Base-by-base conservation (phyloP, 1,284 basidiomycete genomes). In the Trichosporon sp. region DNA sequence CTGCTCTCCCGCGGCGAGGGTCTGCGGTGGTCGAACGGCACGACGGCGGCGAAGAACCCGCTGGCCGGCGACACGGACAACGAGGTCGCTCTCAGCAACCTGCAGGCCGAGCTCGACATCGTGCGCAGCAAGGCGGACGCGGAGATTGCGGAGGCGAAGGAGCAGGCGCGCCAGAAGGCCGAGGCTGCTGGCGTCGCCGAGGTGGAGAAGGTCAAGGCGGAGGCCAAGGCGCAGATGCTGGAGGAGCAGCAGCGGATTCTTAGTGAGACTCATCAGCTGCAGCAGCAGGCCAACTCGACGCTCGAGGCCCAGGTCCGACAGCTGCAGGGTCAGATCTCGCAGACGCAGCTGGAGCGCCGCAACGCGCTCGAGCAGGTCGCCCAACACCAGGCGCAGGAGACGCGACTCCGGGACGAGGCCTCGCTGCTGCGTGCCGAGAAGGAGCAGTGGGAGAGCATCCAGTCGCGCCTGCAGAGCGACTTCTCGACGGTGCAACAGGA, bases 391-490 rank as follows among this genome's bases (percentile, higher is more conserved):
- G 83, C 82, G 87, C 88, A 85, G 86, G 87, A 90, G 31, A 92
- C 94, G 70, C 89, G 91, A 69, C 84, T 93, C 44, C 88, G 92
- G 6, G 93, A 91, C 74, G 94, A 97, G 77, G 88, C 87, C 70
- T 90, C 92, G 0, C 93, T 91, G 75, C 86, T 96, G 34, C 88
- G 90, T 32, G 93, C 93, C 0, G 95, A 98, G 86, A 94, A 93
- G 85, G 91, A 90, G 76, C 91, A 95, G 53, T 93, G 91, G 91
- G 91, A 85, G 92, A 88, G 88, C 72, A 87, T 91, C 15, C 91
- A 95, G 86, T 78, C 77, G 47, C 89, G 93, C 15, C 85, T 98
- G 21, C 87, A 91, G 7, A 90, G 93, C 64, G 95, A 98, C 83
- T 94, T 96, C 81, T 89, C 88, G 76, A 87, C 85, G 1, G 85